A percentile compares a stretch with the other conserved stretches of the same genome.
Conservation (phyloP, 345 rosid species). For the Balakata baccata region DNA sequence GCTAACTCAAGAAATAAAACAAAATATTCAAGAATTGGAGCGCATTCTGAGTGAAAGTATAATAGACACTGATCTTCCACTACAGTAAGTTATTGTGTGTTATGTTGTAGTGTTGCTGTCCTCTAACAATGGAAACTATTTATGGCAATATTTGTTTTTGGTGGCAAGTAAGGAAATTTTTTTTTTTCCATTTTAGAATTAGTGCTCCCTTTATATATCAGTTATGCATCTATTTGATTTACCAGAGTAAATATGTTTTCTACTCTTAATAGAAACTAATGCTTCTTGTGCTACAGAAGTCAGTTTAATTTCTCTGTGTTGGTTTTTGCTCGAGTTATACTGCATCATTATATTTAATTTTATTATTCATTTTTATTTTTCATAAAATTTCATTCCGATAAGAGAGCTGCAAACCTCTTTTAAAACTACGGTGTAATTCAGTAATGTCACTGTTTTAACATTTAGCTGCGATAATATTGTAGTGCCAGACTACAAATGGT, state of each 20-base stretch:
- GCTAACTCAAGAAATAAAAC: conserved; percentile 74
- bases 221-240: background rate
- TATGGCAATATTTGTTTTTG: background rate
- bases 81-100: conserved; percentile 53
- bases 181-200: background rate
- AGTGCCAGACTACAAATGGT: background rate
- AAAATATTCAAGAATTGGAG: conserved; percentile 92
- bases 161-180: background rate
- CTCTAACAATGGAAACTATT: background rate
- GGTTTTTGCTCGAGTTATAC: background rate
- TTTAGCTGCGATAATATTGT: background rate
- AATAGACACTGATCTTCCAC: conserved; percentile 81
- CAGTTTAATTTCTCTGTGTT: background rate
- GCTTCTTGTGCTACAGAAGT: background rate
- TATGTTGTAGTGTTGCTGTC: background rate
- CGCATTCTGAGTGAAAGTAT: conserved; percentile 79
- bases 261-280: background rate
- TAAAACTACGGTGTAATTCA: background rate
- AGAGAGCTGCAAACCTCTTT: background rate
- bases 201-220: too few species aligned
- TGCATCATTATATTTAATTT: background rate
- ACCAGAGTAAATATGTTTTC: conserved; percentile 2
- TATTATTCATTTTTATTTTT: background rate
- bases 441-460: background rate
- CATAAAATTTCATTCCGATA: background rate